phyloP scores from a whole-genome alignment of 805 yeast genomes.

The Brettanomyces anomalus region DNA sequence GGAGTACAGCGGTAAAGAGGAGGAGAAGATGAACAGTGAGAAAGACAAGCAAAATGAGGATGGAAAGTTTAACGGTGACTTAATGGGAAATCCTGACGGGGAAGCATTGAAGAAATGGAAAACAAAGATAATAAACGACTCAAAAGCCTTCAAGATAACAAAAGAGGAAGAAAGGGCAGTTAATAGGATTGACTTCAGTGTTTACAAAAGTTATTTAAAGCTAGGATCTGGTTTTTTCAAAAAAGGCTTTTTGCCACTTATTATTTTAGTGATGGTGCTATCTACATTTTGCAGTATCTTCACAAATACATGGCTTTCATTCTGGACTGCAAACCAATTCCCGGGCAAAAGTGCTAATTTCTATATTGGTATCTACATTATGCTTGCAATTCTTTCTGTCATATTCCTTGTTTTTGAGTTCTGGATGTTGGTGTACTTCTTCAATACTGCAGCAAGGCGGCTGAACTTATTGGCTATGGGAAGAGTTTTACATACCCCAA shows the following conservation, averaged over 20 bases:
- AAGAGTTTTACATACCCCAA: constrained; percentile 59
- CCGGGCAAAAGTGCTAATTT: constrained; percentile 35
- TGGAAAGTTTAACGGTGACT: constrained; percentile 9
- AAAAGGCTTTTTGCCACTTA: constrained; percentile 21
- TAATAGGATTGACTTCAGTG: constrained; percentile 38
- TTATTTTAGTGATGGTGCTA: constrained; percentile 16
- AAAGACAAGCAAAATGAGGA: constrained; percentile 15
- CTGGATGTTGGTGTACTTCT: constrained; percentile 36
- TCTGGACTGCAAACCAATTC: constrained; percentile 63
- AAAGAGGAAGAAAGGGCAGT: constrained; percentile 51
- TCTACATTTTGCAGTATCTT: constrained; percentile 47
- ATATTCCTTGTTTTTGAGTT: constrained; percentile 35
- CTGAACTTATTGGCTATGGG: constrained; percentile 48
- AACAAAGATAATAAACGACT: constrained; percentile 8
- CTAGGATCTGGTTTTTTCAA: constrained; percentile 47
- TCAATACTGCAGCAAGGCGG: constrained; percentile 44
- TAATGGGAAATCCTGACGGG: constrained; percentile 9
- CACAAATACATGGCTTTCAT: constrained; percentile 73
- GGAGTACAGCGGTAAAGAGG: constrained; percentile 28
- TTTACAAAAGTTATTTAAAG: constrained; percentile 42
- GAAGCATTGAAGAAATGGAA: constrained; percentile 8
- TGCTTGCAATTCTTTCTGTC: constrained; percentile 45
- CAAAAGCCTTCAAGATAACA: constrained; percentile 29
- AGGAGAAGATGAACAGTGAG: constrained; percentile 19
- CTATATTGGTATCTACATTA: constrained; percentile 68